Evolutionary conservation across 176 grass and related monocot genomes (phyloP).

Genomic region (Cenchrus americanus): DNA sequence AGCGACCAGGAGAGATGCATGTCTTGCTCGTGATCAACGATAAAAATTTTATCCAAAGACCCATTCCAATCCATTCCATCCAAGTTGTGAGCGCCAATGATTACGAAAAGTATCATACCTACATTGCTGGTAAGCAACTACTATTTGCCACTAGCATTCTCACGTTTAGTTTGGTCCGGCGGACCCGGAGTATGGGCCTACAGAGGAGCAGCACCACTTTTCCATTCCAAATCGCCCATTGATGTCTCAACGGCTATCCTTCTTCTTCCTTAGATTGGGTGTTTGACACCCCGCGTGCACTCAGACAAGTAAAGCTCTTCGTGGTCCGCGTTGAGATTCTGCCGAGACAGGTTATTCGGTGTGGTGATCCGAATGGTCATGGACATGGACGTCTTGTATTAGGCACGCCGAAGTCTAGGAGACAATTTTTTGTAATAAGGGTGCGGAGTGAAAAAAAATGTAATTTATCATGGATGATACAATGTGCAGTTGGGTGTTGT

Average conservation of each 20-base stretch:
- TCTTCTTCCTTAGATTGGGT: slow-evolving; percentile 1
- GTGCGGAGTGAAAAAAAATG: background rate
- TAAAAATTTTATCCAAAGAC: slow-evolving; percentile 15
- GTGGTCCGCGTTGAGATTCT: slow-evolving; percentile 1
- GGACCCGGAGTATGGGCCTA: background rate
- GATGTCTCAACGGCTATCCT: background rate
- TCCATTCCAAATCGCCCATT: background rate
- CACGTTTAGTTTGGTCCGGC: slow-evolving; percentile 11
- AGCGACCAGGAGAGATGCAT: background rate
- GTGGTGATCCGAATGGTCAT: slow-evolving; percentile 40
- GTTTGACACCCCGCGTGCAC: slow-evolving; percentile 20
- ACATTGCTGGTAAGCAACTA: background rate
- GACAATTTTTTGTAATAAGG: background rate
- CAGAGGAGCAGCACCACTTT: background rate
- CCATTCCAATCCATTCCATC: background rate
- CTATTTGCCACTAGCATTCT: background rate
- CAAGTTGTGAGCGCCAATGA: slow-evolving; percentile 14
- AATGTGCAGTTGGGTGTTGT: background rate
- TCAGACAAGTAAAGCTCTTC: background rate
- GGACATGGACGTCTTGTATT: slow-evolving; percentile 32
- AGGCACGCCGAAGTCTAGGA: background rate
- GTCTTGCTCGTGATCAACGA: background rate
- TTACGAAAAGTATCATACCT: background rate
- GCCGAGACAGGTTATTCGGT: background rate
- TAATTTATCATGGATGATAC: background rate